Conservation (phyloP, 257 asterid genomes). For the Przewalskia tangutica region DNA sequence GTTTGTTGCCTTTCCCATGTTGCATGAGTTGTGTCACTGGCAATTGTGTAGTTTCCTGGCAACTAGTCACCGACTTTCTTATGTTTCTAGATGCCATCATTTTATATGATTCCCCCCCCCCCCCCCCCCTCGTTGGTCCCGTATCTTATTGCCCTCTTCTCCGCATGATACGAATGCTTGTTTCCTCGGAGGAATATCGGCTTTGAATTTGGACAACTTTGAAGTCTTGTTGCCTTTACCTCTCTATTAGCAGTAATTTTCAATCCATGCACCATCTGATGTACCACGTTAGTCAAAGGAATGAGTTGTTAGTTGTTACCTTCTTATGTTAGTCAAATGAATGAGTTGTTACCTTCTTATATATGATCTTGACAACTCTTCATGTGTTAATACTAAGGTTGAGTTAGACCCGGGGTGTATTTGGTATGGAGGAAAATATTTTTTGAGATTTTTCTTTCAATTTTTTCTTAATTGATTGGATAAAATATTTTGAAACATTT, state of each 20-base stretch:
- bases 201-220: background rate
- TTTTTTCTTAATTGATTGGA: no score
- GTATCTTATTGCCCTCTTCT: background rate
- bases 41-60: constrained; percentile 4
- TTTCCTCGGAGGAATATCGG: background rate
- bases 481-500: no score
- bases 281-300: background rate
- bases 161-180: background rate
- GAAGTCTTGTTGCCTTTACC: background rate
- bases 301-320: background rate
- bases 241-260: background rate
- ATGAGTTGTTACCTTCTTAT: no score
- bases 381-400: no score
- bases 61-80: background rate
- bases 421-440: no score
- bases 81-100: background rate
- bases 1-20: background rate
- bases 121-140: background rate
- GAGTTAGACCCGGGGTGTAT: no score
- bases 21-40: constrained; percentile 3
- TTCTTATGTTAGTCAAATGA: background rate
- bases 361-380: no score
- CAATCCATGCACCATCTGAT: background rate
- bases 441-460: no score
- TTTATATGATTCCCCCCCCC: background rate